Evolutionary conservation across 495 filamentous ascomycete genomes (phyloP).

Genomic region (Xylaria intraflava): DNA sequence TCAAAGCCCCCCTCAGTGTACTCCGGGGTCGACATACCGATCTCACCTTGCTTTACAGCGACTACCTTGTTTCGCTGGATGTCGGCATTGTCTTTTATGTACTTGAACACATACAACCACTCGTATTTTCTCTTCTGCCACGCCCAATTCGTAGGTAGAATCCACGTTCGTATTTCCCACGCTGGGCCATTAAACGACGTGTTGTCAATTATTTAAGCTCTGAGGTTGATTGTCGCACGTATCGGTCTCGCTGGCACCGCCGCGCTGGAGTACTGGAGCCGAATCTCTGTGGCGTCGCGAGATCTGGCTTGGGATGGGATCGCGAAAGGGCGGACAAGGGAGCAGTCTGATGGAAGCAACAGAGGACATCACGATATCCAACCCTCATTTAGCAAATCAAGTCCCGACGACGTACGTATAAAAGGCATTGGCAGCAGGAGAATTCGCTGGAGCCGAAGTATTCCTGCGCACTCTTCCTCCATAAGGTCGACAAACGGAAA

Average conservation of each 20-base stretch:
- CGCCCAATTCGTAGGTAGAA: neutral
- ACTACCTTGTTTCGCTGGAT: conserved; percentile 5
- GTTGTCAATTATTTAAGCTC: neutral
- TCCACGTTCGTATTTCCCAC: neutral
- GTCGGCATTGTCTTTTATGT: neutral
- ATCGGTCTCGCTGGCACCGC: neutral
- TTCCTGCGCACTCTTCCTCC: neutral
- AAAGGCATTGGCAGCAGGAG: neutral
- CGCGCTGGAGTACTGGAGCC: neutral
- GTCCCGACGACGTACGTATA: neutral
- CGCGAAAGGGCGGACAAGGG: neutral
- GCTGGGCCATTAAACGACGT: neutral
- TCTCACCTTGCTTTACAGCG: neutral
- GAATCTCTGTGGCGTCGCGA: neutral
- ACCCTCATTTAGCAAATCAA: neutral
- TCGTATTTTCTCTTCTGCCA: neutral
- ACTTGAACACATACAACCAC: neutral
- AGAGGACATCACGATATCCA: neutral
- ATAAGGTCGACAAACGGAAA: neutral
- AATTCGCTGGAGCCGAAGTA: neutral
- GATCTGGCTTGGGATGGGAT: conserved; percentile 2
- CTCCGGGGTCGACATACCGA: conserved; percentile 2
- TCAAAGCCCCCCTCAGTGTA: conserved; percentile 3
- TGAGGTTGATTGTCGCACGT: neutral
- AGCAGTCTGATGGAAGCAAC: neutral